Percentiles rank a stretch among this genome's conserved stretches.
Conservation (phyloP, 2,329 filamentous ascomycete species). For the Colletotrichum tofieldiae region DNA sequence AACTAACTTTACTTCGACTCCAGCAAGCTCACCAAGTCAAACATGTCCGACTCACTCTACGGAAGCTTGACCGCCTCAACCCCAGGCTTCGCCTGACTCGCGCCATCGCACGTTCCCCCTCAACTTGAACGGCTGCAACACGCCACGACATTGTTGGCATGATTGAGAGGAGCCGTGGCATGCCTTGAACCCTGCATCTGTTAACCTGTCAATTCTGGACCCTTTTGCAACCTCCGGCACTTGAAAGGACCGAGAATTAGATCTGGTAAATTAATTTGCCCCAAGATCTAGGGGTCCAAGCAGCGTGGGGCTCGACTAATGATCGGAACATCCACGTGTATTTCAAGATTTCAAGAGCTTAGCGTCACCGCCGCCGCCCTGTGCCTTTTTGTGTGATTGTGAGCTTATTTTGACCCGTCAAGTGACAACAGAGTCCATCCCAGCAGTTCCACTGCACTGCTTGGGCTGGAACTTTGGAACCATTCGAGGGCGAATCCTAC, state of each 20-base stretch:
- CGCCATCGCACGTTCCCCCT: constrained; percentile 12
- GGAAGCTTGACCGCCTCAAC: background rate
- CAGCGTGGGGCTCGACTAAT: background rate
- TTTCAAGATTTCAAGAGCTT: background rate
- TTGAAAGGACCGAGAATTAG: background rate
- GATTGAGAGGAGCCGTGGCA: background rate
- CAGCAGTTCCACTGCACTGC: background rate
- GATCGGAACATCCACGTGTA: background rate
- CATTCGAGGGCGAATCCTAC: no score
- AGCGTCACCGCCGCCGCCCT: background rate
- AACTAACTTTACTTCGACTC: constrained; percentile 8
- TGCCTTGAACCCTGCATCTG: background rate
- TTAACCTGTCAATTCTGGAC: no score
- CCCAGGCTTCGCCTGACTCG: constrained; percentile 29
- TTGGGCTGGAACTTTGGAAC: no score
- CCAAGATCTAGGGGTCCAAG: background rate
- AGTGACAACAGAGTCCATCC: background rate
- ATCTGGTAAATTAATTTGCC: background rate
- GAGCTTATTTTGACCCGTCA: background rate
- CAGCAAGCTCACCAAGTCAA: background rate
- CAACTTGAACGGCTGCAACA: background rate
- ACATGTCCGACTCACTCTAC: background rate
- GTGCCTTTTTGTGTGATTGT: background rate
- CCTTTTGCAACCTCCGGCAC: background rate
- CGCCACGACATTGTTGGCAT: background rate